These are phyloP conservation scores for Ascochyta viciae-villosae DNA, from an alignment of 2,329 filamentous ascomycete species.

Conservation along the genomic window DNA sequence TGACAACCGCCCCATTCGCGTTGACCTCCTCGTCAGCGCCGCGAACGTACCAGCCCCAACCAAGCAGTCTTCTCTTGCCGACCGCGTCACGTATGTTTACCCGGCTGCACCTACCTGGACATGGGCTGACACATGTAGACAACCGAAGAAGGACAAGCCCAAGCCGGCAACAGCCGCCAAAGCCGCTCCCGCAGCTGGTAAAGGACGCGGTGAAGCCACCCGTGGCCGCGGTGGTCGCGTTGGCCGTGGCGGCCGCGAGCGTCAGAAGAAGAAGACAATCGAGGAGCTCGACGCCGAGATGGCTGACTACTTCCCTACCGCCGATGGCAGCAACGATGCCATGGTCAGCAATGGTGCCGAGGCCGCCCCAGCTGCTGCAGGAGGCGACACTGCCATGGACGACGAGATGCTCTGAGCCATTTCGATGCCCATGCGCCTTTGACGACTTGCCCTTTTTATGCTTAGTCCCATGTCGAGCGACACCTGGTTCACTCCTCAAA, in stretches of 20 bases:
- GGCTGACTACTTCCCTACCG: conserved; percentile 84
- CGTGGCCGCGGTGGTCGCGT: conserved; percentile 58
- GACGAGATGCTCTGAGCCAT: conserved; percentile 48
- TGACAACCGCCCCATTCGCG: conserved; percentile 90
- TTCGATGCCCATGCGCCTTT: neutral
- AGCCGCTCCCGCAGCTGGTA: conserved; percentile 58
- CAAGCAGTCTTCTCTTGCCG: conserved; percentile 74
- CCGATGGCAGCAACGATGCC: conserved; percentile 52
- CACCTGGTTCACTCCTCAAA: conserved; percentile 19
- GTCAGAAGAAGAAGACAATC: conserved; percentile 86
- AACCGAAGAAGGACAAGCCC: conserved; percentile 64
- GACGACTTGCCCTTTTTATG: conserved; percentile 14
- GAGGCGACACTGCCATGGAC: conserved; percentile 49
- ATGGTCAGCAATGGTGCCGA: conserved; percentile 54
- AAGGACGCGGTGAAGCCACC: conserved; percentile 53
- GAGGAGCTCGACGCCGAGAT: conserved; percentile 98
- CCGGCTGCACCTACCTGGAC: neutral
- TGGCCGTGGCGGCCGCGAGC: conserved; percentile 54
- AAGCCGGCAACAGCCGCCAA: conserved; percentile 83
- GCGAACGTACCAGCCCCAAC: conserved; percentile 72
- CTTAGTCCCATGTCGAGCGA: conserved; percentile 10
- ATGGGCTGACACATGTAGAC: conserved; percentile 51
- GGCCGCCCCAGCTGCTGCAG: conserved; percentile 53
- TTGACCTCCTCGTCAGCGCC: conserved; percentile 88
- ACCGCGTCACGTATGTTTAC: conserved; percentile 76